Percentiles rank a stretch among this genome's conserved stretches.
Conservation (phyloP, 192 early-diverging fungal genomes). For the Umbelopsis vinacea region DNA sequence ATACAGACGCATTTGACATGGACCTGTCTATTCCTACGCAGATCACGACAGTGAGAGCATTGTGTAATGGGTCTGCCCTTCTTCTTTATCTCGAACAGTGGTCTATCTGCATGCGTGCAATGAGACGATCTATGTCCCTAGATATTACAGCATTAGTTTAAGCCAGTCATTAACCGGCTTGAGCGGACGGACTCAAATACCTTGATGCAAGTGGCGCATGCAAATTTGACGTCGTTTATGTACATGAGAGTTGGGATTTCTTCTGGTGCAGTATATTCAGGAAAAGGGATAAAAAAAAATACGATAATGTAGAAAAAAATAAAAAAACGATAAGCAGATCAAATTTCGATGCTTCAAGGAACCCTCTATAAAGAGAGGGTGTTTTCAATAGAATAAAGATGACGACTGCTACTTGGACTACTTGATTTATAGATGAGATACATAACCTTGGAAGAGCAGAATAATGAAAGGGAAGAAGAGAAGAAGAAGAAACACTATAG, state of each 20-base stretch:
- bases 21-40: conserved; percentile 66
- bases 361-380: not conserved
- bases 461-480: not conserved
- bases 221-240: conserved; percentile 39
- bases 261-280: not conserved
- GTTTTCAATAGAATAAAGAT: not conserved
- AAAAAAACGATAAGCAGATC: conserved; percentile 6
- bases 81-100: conserved; percentile 63
- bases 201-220: conserved; percentile 40
- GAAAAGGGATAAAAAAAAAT: not conserved
- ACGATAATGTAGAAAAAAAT: not conserved
- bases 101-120: conserved; percentile 50
- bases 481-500: not conserved
- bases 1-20: conserved; percentile 68
- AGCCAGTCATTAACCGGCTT: not conserved
- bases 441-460: conserved; percentile 1
- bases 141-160: conserved; percentile 5
- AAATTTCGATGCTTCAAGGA: not conserved
- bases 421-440: not conserved
- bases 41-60: conserved; percentile 66
- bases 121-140: conserved; percentile 43
- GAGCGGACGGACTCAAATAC: not conserved
- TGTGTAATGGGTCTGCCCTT: conserved; percentile 75
- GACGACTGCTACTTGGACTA: not conserved
- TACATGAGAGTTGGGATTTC: conserved; percentile 16